Conservation (phyloP, 306 rosid species). For the Canavalia gladiata region DNA sequence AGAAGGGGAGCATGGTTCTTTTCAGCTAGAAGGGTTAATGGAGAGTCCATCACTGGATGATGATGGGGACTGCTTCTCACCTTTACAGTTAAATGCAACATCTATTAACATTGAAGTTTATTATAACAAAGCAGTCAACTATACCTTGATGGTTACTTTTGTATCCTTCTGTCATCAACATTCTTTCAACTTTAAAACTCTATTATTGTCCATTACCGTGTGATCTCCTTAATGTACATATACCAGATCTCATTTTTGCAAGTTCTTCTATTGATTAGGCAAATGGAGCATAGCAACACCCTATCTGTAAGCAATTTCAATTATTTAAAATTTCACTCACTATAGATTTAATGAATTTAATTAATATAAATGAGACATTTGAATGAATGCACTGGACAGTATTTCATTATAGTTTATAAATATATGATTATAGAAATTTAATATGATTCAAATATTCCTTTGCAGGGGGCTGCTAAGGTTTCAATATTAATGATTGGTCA, state of each 20-base stretch:
- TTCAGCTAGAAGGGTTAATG: conserved; percentile 89
- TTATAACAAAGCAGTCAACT: conserved; percentile 97
- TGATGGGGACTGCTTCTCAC: conserved; percentile 92
- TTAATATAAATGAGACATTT: conserved; percentile 33
- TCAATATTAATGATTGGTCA: conserved; percentile 95
- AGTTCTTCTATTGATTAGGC: conserved; percentile 96
- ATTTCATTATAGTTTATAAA: conserved; percentile 6
- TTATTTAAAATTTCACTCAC: conserved; percentile 14
- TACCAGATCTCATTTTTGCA: conserved; percentile 92
- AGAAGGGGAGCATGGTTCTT: conserved; percentile 83
- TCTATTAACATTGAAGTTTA: conserved; percentile 92
- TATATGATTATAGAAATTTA: background rate
- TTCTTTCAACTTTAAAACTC: conserved; percentile 29
- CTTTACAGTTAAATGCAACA: conserved; percentile 84
- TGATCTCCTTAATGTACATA: conserved; percentile 65
- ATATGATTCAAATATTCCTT: conserved; percentile 39
- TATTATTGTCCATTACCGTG: conserved; percentile 40
- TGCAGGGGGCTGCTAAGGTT: conserved; percentile 98
- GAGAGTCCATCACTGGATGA: conserved; percentile 94
- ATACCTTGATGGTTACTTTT: conserved; percentile 98
- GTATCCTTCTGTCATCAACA: conserved; percentile 74
- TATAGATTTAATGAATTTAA: conserved; percentile 36
- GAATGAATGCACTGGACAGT: conserved; percentile 7
- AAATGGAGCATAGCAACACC: conserved; percentile 99
- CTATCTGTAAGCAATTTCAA: conserved; percentile 78